Conservation (phyloP, 306 rosid species). For the Quercus bicolor region DNA sequence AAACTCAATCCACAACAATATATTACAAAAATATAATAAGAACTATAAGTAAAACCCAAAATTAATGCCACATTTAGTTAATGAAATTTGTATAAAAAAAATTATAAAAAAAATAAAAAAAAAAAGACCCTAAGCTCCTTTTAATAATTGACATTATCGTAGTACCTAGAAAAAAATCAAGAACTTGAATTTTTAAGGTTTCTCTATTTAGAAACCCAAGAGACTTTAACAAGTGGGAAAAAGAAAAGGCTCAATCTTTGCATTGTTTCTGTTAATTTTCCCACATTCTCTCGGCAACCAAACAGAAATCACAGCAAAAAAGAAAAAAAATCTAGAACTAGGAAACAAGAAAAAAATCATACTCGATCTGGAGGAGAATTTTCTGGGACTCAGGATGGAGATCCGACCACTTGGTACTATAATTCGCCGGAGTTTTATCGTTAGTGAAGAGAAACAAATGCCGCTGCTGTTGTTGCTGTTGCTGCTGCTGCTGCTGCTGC, state of each 20-base stretch:
- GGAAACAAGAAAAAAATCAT: slow-evolving; percentile 6
- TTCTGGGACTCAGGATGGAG: slow-evolving; percentile 97
- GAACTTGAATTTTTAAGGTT: background rate
- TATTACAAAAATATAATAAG: background rate
- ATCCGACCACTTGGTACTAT: slow-evolving; percentile 86
- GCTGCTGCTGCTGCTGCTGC: slow-evolving; percentile 27
- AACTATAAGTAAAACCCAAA: background rate
- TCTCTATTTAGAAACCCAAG: background rate
- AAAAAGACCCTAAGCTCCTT: background rate
- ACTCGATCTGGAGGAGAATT: slow-evolving; percentile 85
- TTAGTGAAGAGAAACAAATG: slow-evolving; percentile 65
- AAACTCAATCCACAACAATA: background rate
- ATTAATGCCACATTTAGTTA: background rate
- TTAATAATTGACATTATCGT: background rate
- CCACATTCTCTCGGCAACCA: slow-evolving; percentile 4
- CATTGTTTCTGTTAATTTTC: background rate
- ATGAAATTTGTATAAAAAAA: too few species aligned
- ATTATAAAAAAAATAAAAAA: too few species aligned
- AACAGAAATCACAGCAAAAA: background rate
- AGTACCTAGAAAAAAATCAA: background rate
- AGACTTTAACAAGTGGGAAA: background rate
- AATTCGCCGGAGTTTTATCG: slow-evolving; percentile 77
- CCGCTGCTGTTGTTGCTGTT: slow-evolving; percentile 33
- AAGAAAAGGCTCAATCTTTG: background rate
- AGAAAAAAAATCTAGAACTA: background rate